A percentile compares a stretch with the other conserved stretches of the same genome.
Evolutionary conservation across 305 asterid genomes (phyloP).

Genomic region (Plantago lanceolata): DNA sequence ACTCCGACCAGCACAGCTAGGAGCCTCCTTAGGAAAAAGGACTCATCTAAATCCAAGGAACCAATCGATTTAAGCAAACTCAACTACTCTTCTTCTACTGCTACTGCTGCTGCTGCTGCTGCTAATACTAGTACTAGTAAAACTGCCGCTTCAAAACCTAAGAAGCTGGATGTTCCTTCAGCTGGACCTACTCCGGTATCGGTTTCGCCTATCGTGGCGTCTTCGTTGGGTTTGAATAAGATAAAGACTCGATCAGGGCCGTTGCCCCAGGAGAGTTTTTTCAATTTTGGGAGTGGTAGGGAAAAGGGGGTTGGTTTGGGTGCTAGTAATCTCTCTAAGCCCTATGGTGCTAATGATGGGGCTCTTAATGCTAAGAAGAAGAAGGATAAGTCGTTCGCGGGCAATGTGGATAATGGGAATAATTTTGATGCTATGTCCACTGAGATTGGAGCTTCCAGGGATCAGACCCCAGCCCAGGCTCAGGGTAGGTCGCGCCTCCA

Average conservation of each 20-base stretch:
- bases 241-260: slow-evolving; percentile 99
- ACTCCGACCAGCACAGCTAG: slow-evolving; percentile 43
- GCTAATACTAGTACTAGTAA: neutral
- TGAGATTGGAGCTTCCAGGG: slow-evolving; percentile 70
- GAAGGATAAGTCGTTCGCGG: slow-evolving; percentile 41
- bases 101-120: neutral
- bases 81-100: slow-evolving; percentile 27
- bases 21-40: slow-evolving; percentile 49
- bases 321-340: slow-evolving; percentile 77
- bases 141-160: slow-evolving; percentile 26
- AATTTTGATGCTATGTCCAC: slow-evolving; percentile 63
- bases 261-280: slow-evolving; percentile 95
- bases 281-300: slow-evolving; percentile 56
- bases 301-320: slow-evolving; percentile 71
- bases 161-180: slow-evolving; percentile 42
- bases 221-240: slow-evolving; percentile 93
- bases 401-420: slow-evolving; percentile 46
- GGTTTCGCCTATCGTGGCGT: slow-evolving; percentile 91
- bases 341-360: slow-evolving; percentile 40
- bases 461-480: slow-evolving; percentile 47
- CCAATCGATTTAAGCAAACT: slow-evolving; percentile 32
- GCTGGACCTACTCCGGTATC: slow-evolving; percentile 36
- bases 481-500: slow-evolving; percentile 68
- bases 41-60: slow-evolving; percentile 45
- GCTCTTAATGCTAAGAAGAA: slow-evolving; percentile 42